Conservation (phyloP, 2,329 filamentous ascomycete genomes). For the Exophiala sideris region DNA sequence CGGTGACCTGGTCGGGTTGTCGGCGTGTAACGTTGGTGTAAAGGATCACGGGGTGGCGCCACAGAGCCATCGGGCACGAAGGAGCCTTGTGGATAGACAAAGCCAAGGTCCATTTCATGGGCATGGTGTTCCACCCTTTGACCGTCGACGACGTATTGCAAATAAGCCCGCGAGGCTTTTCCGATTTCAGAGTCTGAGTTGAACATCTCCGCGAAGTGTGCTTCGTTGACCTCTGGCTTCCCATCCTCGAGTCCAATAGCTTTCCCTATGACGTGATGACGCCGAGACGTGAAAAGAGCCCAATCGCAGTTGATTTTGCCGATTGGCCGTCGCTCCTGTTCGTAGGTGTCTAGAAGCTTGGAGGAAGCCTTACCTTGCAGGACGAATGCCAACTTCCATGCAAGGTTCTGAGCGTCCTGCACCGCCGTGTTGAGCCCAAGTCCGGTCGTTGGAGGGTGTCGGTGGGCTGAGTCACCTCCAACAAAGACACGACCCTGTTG, state of each 20-base stretch:
- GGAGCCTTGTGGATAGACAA: background rate
- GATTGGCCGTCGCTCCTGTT: constrained; percentile 37
- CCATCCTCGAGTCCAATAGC: constrained; percentile 1
- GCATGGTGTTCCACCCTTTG: background rate
- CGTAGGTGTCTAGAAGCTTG: constrained; percentile 30
- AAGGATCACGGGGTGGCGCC: background rate
- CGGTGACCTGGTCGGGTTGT: background rate
- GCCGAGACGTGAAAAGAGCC: constrained; percentile 3
- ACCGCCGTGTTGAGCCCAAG: constrained; percentile 7
- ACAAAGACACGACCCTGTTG: constrained; percentile 34
- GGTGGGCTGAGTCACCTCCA: constrained; percentile 17
- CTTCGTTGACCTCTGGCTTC: background rate
- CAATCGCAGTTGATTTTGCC: constrained; percentile 1
- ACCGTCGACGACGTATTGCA: background rate
- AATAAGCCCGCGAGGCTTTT: background rate
- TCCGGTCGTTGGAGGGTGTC: constrained; percentile 3
- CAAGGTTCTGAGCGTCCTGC: constrained; percentile 41
- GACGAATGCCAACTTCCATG: constrained; percentile 24
- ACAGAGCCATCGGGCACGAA: background rate
- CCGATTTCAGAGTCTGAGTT: background rate
- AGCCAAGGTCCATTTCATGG: background rate
- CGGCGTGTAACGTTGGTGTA: background rate
- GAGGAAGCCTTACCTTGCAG: constrained; percentile 13
- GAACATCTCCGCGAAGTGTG: background rate
- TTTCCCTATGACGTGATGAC: background rate